Evolutionary conservation across 73 alveolate genomes (phyloP).

Genomic region (Halteria grandinella): DNA sequence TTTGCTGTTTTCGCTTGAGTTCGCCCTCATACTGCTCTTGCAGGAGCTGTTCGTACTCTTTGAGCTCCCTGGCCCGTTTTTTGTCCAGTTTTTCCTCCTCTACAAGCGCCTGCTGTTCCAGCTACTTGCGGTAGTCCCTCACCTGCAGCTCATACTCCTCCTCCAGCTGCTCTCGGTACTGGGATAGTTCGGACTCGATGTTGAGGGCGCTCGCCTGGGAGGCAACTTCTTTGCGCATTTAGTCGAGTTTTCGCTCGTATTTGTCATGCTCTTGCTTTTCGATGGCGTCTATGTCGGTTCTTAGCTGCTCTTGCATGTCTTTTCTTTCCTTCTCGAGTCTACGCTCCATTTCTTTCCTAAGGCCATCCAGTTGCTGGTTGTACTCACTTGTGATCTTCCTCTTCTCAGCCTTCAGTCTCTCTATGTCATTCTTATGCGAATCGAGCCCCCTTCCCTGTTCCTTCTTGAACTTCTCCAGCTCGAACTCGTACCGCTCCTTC

Average conservation of each 20-base stretch:
- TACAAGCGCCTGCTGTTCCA: neutral
- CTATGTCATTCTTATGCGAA: constrained; percentile 35
- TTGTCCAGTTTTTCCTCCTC: constrained; percentile 38
- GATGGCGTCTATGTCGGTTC: constrained; percentile 28
- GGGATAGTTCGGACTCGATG: neutral
- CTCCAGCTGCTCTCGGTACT: constrained; percentile 20
- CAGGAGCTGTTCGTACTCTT: constrained; percentile 30
- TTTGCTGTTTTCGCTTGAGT: constrained; percentile 15
- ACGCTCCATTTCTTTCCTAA: constrained; percentile 32
- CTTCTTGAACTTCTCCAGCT: constrained; percentile 50
- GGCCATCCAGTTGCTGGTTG: neutral
- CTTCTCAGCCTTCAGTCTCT: constrained; percentile 44
- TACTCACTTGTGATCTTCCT: constrained; percentile 33
- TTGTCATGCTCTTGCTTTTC: constrained; percentile 44
- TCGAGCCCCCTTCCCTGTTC: constrained; percentile 30
- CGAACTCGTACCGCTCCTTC: constrained; percentile 44
- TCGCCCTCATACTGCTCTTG: constrained; percentile 32
- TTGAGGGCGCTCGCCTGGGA: neutral
- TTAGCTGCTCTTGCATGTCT: neutral
- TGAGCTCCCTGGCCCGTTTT: constrained; percentile 2
- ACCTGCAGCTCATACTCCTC: constrained; percentile 18
- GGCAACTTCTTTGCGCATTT: constrained; percentile 25
- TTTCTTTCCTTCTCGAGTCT: constrained; percentile 17
- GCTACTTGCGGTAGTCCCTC: constrained; percentile 5
- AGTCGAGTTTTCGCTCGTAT: constrained; percentile 34